Evolutionary conservation across 2,329 filamentous ascomycete species (phyloP), one percentile per base, ranked within the genome.

Genomic region (Fusarium sp.): DNA sequence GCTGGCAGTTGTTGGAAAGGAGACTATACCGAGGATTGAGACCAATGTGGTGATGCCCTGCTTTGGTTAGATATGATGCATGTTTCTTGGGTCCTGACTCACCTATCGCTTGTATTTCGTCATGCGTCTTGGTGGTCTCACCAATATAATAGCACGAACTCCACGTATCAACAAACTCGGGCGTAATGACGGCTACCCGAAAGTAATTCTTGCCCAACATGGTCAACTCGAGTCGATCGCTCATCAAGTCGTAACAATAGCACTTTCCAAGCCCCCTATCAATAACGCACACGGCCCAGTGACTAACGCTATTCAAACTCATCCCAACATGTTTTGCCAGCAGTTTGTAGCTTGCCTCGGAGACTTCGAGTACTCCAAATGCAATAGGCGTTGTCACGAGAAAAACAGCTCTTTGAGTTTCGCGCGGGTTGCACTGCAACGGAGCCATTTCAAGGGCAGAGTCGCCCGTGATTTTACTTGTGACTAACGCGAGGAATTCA

Each of bases 231-330:
- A 73, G 7, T 4, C 71, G 63, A 40, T 73, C 71, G 9, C 71
- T 74, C 71, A 73, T 73, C 13, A 73, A 48, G 42, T 73, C 71
- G 14, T 73, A 73, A 43, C 69, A 73, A 29, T 71, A 73, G 23
- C 62, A 67, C 2, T 58, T 47, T 1, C 57, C 67, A 2, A 73
- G 55, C 5, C 61, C 67, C 11, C 71, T 57, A 25, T 72, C 69
- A 2, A 73, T 66, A 5, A 73, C 71, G 21, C 71, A 73, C 0
- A 73, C 63, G 3, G 71, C 71, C 71, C 71, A 73, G 8, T 73
- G 71, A 46, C 71, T 73, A 6, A 73, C 71, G 7, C 71, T 73
- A 6, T 70, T 70, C 4, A 73, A 50, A 10, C 69, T 73, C 71
- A 73, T 73, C 0, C 71, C 71, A 0, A 73, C 63, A 11, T 73